Conservation (phyloP, 306 rosid species). For the Glycyrrhiza uralensis region DNA sequence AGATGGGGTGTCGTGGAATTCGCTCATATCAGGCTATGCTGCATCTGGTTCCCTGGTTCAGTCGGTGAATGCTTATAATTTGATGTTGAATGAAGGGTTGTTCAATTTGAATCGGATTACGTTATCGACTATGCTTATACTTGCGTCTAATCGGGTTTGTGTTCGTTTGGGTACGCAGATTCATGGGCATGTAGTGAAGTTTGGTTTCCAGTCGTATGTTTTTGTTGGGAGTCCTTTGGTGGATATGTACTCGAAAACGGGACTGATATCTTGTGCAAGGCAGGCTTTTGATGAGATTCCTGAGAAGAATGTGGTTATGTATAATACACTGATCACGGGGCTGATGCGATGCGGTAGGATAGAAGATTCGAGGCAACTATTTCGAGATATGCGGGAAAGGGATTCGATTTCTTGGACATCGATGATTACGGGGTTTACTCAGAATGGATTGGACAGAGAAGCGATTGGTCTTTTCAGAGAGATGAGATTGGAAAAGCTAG, state of each 20-base stretch:
- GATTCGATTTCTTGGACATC: constrained; percentile 87
- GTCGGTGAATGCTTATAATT: constrained; percentile 57
- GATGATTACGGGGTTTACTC: constrained; percentile 70
- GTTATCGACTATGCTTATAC: constrained; percentile 70
- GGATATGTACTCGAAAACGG: constrained; percentile 74
- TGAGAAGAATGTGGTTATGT: constrained; percentile 69
- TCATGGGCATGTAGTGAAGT: constrained; percentile 72
- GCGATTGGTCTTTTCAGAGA: constrained; percentile 54
- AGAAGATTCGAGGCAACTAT: constrained; percentile 50
- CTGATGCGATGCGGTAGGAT: constrained; percentile 58
- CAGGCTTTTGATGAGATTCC: constrained; percentile 52
- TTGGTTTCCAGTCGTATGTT: constrained; percentile 62
- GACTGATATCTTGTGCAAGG: constrained; percentile 54
- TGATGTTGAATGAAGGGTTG: constrained; percentile 52
- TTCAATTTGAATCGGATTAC: constrained; percentile 54
- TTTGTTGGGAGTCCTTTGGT: constrained; percentile 87
- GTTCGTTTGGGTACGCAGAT: constrained; percentile 64
- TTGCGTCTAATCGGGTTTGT: constrained; percentile 54
- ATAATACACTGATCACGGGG: constrained; percentile 70
- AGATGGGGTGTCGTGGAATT: constrained; percentile 74
- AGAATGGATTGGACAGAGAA: constrained; percentile 59
- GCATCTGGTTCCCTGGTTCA: constrained; percentile 28
- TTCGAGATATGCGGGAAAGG: constrained; percentile 58
- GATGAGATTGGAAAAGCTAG: constrained; percentile 54
- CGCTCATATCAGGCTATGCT: constrained; percentile 64